Base-by-base conservation (phyloP, 208 protist genomes). In the Leptomonas seymouri region DNA sequence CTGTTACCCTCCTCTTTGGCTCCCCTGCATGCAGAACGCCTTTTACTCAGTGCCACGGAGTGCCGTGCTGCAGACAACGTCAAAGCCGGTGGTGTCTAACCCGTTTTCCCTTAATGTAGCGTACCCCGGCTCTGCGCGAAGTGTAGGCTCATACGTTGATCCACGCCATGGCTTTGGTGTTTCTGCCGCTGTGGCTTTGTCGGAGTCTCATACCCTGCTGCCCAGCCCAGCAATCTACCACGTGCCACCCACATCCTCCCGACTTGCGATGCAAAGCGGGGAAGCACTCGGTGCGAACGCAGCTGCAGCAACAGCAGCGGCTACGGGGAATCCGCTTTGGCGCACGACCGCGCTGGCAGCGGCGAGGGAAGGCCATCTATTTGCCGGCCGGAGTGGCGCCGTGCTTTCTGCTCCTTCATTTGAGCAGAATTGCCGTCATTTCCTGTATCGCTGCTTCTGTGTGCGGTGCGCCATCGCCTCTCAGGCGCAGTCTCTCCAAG, bases 381-480 rank as follows among this genome's bases (percentile, higher is more conserved):
- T 45, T 16, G 58, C 15, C 44, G 8, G 15, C 7, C 27, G 39
- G 23, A 31, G 53, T 39, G 31, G 45, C 56, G n/a, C 23, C 25
- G 9, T 20, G 4, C 27, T 48, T n/a, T 23, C 21, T n/a, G 4
- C 45, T 3, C 30, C 41, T 5, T 42, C 45, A 21, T 30, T 59
- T 8, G 12, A 27, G 31, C 12, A 63, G 3, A 60, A 69, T 16
- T 78, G 46, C 27, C 36, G 56, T 3, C 76, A 87, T 54, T 67
- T 87, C 27, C 55, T 84, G 18, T 76, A 78, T 44, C 79, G 85
- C 5, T 66, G 60, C 39, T 94, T 84, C 60, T 94, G 84, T 50
- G 58, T 88, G 4, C 84, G 86, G 21, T 94, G 89, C 72, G 74
- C 78, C 69, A 50, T 94, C 27, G 86, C 86, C 4, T 66, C 80